These are phyloP conservation scores for Abrus precatorius DNA, from an alignment of 306 rosid genomes.

Conservation along the genomic window DNA sequence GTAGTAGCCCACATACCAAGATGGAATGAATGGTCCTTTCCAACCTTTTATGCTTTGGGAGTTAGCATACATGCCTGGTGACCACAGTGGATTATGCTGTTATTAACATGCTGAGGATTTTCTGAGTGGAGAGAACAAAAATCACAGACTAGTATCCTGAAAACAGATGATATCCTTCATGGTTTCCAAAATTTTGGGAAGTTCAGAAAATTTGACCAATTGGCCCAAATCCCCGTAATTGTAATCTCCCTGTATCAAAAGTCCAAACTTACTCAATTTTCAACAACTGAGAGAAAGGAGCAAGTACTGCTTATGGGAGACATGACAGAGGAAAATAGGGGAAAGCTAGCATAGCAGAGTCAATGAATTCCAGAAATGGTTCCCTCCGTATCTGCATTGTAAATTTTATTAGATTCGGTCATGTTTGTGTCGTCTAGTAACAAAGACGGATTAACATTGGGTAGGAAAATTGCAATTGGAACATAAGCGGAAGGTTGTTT, in stretches of 20 bases:
- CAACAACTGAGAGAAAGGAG: conserved; percentile 44
- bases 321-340: conserved; percentile 64
- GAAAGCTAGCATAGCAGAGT: conserved; percentile 38
- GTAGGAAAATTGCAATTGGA: conserved; percentile 45
- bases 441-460: conserved; percentile 41
- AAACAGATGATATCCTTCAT: conserved; percentile 41
- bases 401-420: conserved; percentile 46
- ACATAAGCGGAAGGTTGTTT: conserved; percentile 43
- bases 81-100: conserved; percentile 43
- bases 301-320: conserved; percentile 49
- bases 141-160: conserved; percentile 30
- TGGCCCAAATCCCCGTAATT: conserved; percentile 47
- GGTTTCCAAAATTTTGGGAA: conserved; percentile 58
- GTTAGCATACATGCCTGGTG: conserved; percentile 44
- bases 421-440: conserved; percentile 48
- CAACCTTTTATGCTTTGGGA: conserved; percentile 50
- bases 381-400: conserved; percentile 46
- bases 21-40: conserved; percentile 37
- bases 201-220: conserved; percentile 49
- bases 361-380: conserved; percentile 50
- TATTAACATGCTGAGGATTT: conserved; percentile 50
- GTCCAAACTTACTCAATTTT: conserved; percentile 54
- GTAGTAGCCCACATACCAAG: conserved; percentile 31
- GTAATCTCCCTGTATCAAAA: conserved; percentile 32
- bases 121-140: conserved; percentile 27